Conservation (phyloP, 139 green algal genomes). For the Coelastrella sp. region DNA sequence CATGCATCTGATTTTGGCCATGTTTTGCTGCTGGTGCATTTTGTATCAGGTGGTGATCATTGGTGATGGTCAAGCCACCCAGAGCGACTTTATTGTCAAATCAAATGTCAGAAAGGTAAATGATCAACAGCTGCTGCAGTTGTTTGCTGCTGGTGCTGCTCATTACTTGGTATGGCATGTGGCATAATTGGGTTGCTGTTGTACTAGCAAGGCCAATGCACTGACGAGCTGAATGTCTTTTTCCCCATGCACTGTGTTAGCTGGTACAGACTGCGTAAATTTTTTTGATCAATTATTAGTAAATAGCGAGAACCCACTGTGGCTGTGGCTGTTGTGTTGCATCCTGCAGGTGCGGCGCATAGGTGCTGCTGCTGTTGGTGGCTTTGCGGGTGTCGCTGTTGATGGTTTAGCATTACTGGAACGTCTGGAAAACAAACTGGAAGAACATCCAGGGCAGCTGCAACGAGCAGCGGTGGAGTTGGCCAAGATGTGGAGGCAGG, state of each 20-base stretch:
- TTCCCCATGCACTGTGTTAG: too few species aligned
- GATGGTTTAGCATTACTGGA: constrained; percentile 45
- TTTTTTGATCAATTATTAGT: too few species aligned
- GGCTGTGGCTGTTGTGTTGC: not conserved
- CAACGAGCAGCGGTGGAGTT: constrained; percentile 80
- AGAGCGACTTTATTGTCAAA: constrained; percentile 83
- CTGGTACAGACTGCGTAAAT: too few species aligned
- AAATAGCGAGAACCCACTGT: not conserved
- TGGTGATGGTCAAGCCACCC: constrained; percentile 91
- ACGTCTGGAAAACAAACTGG: constrained; percentile 82
- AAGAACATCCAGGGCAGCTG: constrained; percentile 75
- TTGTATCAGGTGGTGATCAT: constrained; percentile 82
- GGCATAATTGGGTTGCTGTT: too few species aligned
- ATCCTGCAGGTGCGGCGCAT: constrained; percentile 22
- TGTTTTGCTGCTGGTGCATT: not conserved
- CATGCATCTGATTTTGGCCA: too few species aligned
- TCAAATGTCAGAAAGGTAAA: constrained; percentile 89
- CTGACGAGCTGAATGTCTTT: too few species aligned
- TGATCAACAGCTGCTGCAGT: not conserved
- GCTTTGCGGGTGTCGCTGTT: constrained; percentile 45
- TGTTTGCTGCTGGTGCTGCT: not conserved
- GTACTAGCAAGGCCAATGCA: too few species aligned
- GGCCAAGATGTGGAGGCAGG: constrained; percentile 89
- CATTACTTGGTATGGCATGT: too few species aligned
- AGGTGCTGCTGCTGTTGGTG: constrained; percentile 18